Percentiles rank a stretch among this genome's conserved stretches.
phyloP scores from a whole-genome alignment of 176 grass and related monocot species.

The Olyra latifolia region DNA sequence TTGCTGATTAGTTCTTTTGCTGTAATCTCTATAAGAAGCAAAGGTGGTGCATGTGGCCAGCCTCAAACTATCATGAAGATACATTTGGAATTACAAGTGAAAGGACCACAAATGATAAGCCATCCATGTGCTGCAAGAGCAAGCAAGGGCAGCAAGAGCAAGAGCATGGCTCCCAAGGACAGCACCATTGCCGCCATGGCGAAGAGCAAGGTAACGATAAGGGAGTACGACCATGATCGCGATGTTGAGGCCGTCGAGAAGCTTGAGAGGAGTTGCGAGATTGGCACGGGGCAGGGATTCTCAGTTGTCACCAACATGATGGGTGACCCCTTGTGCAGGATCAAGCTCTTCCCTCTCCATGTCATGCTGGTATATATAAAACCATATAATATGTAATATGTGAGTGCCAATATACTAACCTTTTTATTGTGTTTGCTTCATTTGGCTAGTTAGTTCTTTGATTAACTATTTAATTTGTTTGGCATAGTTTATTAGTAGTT shows the following conservation, averaged over 20 bases:
- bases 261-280: conserved; percentile 36
- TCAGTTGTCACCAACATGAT: conserved; percentile 30
- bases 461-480: no score
- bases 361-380: conserved; percentile 23
- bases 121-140: background rate
- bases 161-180: conserved; percentile 20
- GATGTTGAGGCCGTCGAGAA: conserved; percentile 26
- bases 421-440: background rate
- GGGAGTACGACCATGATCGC: conserved; percentile 5
- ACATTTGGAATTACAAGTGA: background rate
- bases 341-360: conserved; percentile 35
- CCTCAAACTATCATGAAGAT: background rate
- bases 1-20: background rate
- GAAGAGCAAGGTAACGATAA: background rate
- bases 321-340: conserved; percentile 34
- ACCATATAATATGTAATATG: background rate
- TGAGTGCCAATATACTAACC: background rate
- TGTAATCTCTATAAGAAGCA: conserved; percentile 15
- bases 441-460: background rate
- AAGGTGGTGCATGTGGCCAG: conserved; percentile 9
- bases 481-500: background rate
- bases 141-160: background rate
- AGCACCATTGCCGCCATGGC: background rate
- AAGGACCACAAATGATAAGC: background rate
- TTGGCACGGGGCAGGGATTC: background rate